A percentile compares a stretch with the other conserved stretches of the same genome.
These are phyloP conservation scores for Penicillium capsulatum DNA, from an alignment of 2,329 filamentous ascomycete species.

Conservation along the genomic window DNA sequence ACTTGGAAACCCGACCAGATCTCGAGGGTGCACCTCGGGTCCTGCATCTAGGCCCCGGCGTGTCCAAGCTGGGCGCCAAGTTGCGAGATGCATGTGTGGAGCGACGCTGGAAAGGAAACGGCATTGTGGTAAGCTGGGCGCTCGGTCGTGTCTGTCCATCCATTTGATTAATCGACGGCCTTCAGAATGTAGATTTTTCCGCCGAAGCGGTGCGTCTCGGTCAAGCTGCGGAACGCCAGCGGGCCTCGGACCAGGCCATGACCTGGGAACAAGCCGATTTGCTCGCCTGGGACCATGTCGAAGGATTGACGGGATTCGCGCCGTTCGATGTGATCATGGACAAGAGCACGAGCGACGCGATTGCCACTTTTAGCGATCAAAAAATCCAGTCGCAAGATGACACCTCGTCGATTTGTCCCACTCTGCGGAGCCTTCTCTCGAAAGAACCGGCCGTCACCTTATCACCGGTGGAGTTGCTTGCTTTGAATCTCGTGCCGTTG, in stretches of 20 bases:
- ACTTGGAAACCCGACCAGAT: conserved; percentile 19
- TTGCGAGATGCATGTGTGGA: conserved; percentile 27
- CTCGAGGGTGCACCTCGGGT: conserved; percentile 18
- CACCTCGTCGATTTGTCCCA: conserved; percentile 18
- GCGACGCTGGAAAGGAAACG: conserved; percentile 26
- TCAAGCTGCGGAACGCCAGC: conserved; percentile 20
- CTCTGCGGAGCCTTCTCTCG: conserved; percentile 15
- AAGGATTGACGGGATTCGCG: conserved; percentile 20
- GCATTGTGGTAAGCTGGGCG: conserved; percentile 30
- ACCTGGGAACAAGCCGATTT: conserved; percentile 31
- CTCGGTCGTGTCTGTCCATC: neutral
- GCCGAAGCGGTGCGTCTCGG: conserved; percentile 36
- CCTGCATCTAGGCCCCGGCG: conserved; percentile 35
- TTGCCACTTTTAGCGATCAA: conserved; percentile 26
- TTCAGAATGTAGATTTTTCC: conserved; percentile 38
- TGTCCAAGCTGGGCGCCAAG: conserved; percentile 31
- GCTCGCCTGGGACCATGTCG: conserved; percentile 30
- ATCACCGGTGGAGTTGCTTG: conserved; percentile 36
- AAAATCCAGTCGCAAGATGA: conserved; percentile 13
- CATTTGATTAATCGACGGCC: neutral
- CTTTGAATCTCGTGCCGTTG: conserved; percentile 30
- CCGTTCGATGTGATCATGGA: conserved; percentile 35
- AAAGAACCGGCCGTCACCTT: conserved; percentile 13
- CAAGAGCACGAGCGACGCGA: conserved; percentile 39
- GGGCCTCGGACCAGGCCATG: conserved; percentile 25